Percentiles rank a stretch among this genome's conserved stretches.
Conservation (phyloP, 2,329 filamentous ascomycete species). For the Blastomyces parvus region DNA sequence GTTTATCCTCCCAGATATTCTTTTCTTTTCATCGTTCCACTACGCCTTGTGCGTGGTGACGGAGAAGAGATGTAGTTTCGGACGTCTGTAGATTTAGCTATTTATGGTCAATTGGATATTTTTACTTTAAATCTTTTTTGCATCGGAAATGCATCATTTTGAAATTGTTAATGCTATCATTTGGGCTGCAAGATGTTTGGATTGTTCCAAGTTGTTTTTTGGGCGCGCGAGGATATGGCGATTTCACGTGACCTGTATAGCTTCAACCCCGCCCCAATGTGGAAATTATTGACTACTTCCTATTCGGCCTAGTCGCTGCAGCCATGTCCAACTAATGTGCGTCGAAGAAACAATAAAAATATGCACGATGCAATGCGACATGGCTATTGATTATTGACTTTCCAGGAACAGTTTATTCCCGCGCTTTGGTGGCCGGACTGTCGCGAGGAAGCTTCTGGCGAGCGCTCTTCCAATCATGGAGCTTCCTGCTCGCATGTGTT, state of each 20-base stretch:
- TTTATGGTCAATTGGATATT: no score
- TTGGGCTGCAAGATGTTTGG: no score
- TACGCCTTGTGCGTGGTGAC: conserved; percentile 28
- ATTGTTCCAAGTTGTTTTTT: no score
- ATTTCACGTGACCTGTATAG: background rate
- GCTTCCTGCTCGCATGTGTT: background rate
- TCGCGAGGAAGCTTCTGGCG: background rate
- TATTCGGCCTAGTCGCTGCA: no score
- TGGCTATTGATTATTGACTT: no score
- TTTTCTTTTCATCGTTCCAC: conserved; percentile 35
- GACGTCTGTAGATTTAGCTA: no score
- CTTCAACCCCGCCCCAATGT: background rate
- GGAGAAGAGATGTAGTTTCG: conserved; percentile 24
- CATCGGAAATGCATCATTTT: no score
- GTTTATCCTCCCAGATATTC: conserved; percentile 14
- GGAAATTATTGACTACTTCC: background rate
- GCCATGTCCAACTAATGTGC: no score
- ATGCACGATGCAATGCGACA: background rate
- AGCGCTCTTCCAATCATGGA: conserved; percentile 1
- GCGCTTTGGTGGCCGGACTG: background rate
- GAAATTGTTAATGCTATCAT: no score
- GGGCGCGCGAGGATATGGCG: no score
- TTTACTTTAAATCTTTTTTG: no score
- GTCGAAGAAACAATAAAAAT: no score
- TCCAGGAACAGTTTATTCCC: background rate